Base-by-base conservation (phyloP, 192 early-diverging fungal genomes). In the Backusella morwellensis region DNA sequence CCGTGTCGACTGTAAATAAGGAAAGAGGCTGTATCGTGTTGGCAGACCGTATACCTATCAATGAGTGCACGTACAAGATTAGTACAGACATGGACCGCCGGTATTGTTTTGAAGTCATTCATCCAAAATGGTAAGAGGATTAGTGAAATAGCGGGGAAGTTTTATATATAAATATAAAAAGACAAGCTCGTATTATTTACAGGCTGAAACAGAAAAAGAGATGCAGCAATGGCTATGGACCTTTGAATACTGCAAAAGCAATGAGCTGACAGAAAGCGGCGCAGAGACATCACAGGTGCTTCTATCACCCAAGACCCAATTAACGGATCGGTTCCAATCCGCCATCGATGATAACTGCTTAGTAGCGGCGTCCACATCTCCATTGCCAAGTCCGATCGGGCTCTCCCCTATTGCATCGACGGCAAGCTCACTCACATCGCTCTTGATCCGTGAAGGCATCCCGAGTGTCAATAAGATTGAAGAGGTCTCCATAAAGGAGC, bases 161-260 rank as follows among this genome's bases (percentile, higher is more conserved):
- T 11, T 40, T 40, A 40, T 40, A 38, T 38, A 40, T 40, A 40
- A 35, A 23, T 8, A 34, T 50, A 15, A 21, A 41, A 11, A 35
- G 56, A 72, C 34, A 78, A 86, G 75, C 38, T 81, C 83, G 1
- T 87, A 87, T 35, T 72, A 89, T 8, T 63, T 91, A 17, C 87
- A 89, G 79, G 93, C 93, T 8, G 93, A 94, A 79, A 92, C 86
- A 12, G 93, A 93, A 70, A 82, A 87, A 7, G 92, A 94, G 0
- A 82, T 94, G 84, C 77, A 83, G 40, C 82, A 84, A 32, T 94
- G 93, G 93, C 85, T 92, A 6, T 66, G 73, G 67, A 52, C 73
- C 0, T 32, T 79, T 9, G 73, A 79, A 19, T 67, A 66, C 12
- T 32, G 36, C n/a, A 79, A 79, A 19, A 34, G 34, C n/a, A 32